A percentile compares a stretch with the other conserved stretches of the same genome.
Conservation (phyloP, 371 early-diverging fungal species). For the Umbelopsis sp. region DNA sequence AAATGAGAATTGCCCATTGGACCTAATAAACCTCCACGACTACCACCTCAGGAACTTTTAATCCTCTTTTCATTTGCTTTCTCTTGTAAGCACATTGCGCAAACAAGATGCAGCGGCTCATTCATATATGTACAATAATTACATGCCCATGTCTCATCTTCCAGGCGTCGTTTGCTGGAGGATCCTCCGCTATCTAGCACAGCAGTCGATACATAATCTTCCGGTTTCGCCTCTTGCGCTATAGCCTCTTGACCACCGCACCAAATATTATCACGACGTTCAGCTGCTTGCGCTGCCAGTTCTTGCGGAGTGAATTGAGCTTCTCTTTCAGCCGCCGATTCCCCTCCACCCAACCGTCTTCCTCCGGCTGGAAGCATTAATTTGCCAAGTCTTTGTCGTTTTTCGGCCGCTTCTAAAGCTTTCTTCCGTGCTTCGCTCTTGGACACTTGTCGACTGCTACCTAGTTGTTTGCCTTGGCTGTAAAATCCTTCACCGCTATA, state of each 20-base stretch:
- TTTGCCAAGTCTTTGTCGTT: slow-evolving; percentile 35
- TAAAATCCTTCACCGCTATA: slow-evolving; percentile 58
- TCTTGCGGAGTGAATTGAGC: slow-evolving; percentile 28
- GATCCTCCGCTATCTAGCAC: not conserved
- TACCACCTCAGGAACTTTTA: not conserved
- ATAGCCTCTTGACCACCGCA: slow-evolving; percentile 52
- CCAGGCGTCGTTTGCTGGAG: not conserved
- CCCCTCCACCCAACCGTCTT: slow-evolving; percentile 44
- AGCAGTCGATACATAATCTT: slow-evolving; percentile 9
- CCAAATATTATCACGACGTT: slow-evolving; percentile 57
- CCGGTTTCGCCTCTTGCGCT: slow-evolving; percentile 12
- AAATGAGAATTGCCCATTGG: not conserved
- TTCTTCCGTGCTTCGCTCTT: slow-evolving; percentile 27
- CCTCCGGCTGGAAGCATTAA: slow-evolving; percentile 60
- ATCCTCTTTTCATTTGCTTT: not conserved
- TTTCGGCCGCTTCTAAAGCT: slow-evolving; percentile 56
- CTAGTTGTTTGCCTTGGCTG: slow-evolving; percentile 40
- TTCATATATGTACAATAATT: slow-evolving; percentile 6
- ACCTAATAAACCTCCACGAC: no score
- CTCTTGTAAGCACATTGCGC: slow-evolving; percentile 13
- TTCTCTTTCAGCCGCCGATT: slow-evolving; percentile 21
- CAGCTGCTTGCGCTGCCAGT: slow-evolving; percentile 61
- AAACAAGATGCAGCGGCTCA: slow-evolving; percentile 9
- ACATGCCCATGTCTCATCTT: not conserved
- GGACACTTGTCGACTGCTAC: slow-evolving; percentile 34